These are phyloP conservation scores for Aspergillus persii DNA, from an alignment of 2,329 filamentous ascomycete species.

Conservation along the genomic window DNA sequence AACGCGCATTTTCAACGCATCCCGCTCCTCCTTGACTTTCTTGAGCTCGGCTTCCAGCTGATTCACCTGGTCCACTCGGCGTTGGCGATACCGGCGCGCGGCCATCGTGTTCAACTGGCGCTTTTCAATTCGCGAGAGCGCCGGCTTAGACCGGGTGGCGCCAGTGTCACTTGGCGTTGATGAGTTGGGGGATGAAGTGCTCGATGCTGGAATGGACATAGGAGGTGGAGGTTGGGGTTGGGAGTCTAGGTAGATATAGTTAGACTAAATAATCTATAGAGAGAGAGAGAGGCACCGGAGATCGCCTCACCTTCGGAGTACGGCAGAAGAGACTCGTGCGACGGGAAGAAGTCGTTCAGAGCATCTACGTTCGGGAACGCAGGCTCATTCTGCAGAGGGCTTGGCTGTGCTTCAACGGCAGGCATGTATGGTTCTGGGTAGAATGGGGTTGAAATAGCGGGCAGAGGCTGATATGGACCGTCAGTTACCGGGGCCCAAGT, in stretches of 20 bases:
- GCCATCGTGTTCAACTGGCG: conserved; percentile 10
- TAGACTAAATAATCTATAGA: not conserved
- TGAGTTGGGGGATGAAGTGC: conserved; percentile 2
- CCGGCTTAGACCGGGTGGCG: not conserved
- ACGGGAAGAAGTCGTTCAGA: conserved; percentile 2
- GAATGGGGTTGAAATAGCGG: not conserved
- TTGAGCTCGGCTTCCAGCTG: conserved; percentile 11
- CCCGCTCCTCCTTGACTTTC: conserved; percentile 7
- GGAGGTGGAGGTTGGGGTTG: not conserved
- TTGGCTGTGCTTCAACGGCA: conserved; percentile 1
- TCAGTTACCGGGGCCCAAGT: conserved; percentile 3
- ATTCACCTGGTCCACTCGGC: conserved; percentile 9
- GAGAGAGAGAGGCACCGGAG: too few species aligned
- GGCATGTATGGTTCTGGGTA: not conserved
- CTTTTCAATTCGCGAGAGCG: conserved; percentile 7
- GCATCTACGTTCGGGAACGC: not conserved
- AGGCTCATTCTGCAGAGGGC: conserved; percentile 1
- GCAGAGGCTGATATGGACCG: not conserved
- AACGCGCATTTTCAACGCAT: conserved; percentile 9
- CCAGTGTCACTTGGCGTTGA: conserved; percentile 5
- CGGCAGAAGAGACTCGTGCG: conserved; percentile 1
- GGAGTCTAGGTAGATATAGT: not conserved
- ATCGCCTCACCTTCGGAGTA: not conserved
- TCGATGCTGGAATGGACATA: not conserved
- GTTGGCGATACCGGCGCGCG: conserved; percentile 8